Evolutionary conservation across 2,329 filamentous ascomycete genomes (phyloP).

Genomic region (Apiospora pterosperma): DNA sequence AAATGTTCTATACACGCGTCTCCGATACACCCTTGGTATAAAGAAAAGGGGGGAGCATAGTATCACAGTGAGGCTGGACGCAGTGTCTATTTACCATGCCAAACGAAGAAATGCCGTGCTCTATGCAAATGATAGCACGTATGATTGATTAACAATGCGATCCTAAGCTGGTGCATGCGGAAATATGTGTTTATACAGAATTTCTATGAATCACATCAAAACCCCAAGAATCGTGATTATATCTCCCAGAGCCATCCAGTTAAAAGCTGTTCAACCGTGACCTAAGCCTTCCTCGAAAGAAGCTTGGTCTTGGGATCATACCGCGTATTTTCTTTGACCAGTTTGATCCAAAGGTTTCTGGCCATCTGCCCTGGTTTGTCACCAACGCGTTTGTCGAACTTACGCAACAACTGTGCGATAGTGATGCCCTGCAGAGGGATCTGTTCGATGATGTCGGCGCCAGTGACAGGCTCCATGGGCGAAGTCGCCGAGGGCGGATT

Average conservation of each 20-base stretch:
- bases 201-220: neutral
- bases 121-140: neutral
- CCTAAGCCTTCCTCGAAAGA: slow-evolving; percentile 38
- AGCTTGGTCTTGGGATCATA: slow-evolving; percentile 56
- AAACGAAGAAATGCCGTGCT: too few relatives aligned
- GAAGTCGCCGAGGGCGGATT: slow-evolving; percentile 35
- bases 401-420: slow-evolving; percentile 50
- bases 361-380: slow-evolving; percentile 49
- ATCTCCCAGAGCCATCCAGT: neutral
- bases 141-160: neutral
- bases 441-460: slow-evolving; percentile 51
- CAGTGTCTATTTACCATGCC: too few relatives aligned
- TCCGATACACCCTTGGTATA: neutral
- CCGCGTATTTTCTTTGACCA: slow-evolving; percentile 54
- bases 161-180: neutral
- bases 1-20: neutral
- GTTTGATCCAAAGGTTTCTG: slow-evolving; percentile 53
- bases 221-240: neutral
- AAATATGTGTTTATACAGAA: slow-evolving; percentile 1
- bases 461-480: slow-evolving; percentile 36
- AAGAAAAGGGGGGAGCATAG: neutral
- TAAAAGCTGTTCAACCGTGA: neutral
- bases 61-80: too few relatives aligned
- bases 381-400: slow-evolving; percentile 51
- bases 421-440: slow-evolving; percentile 50